Base-by-base conservation (phyloP, 2,329 filamentous ascomycete genomes). In the Ascocoryne sarcoides region DNA sequence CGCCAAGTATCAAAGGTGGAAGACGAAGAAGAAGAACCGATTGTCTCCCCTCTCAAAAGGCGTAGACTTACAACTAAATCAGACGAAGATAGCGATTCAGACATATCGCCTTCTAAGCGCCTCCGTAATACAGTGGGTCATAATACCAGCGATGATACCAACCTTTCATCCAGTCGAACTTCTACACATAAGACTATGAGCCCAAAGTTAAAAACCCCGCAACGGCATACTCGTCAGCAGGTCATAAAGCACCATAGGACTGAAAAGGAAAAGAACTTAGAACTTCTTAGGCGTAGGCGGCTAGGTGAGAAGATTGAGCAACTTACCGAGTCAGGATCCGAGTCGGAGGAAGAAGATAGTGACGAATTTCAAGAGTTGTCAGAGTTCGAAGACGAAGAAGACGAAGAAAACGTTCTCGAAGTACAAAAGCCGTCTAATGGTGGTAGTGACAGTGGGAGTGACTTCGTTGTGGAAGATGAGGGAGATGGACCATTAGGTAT, bases 401-500 rank as follows among this genome's bases (percentile, higher is more conserved):
- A 48, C 5, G 39, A 51, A 28, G 47, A 45, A 26, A 28, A 35
- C 15, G 26, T 41, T 2, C 32, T 36, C 17, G 37, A 44, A 28
- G 14, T 19, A 15, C 26, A 31, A 4, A 45, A 36, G 10, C 9
- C 10, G 10, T 19, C 35, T 21, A 31, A 14, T 21, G 16, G 39
- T 37, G 9, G 42, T 49, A 8, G 41, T 15, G 53, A 52, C 10
- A 60, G 59, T 9, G 56, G 60, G 3, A 60, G 65, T 2, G 75
- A 75, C 44, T 87, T 87, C 46, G 70, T 89, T 15, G 66, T 71
- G 2, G 66, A 82, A 33, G 78, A 77, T 17, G 78, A 77, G 12
- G 69, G 76, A 4, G 68, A 69, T 32, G 62, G 60, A 0, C 63
- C 71, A 4, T 59, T 83, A 0, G 77, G 76, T 1, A 75, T 74